Evolutionary conservation across 1,284 basidiomycete genomes (phyloP), one percentile per base, ranked within the genome.

Genomic region (Melampsora larici-populina): DNA sequence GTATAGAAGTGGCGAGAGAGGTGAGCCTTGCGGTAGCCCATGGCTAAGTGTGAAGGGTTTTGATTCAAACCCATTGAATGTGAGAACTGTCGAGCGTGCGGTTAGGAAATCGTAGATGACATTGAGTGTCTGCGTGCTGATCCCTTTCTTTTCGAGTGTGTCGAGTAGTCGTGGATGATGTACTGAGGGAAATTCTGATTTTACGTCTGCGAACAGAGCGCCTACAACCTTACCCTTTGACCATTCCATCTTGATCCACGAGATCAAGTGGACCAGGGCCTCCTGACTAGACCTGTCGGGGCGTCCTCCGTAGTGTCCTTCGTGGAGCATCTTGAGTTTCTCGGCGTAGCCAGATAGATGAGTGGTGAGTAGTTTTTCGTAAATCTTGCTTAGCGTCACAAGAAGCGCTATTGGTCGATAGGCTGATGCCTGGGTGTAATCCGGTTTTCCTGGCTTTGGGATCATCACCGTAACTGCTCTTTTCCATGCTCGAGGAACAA

Each of bases 401-500:
- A 70, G 49, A 21, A 70, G 49, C 4, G 48, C 13, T 4, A 70
- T 70, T 6, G 69, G 69, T 21, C 48, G 29, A 31, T 70, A 70
- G 5, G 48, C 49, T 7, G 8, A 6, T 9, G 69, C 46, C 21
- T 51, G 40, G 5, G 49, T 70, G 48, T 70, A 70, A 40, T 70
- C 29, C 6, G 69, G 49, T 55, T 58, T 51, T 18, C 49, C 69
- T 13, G 46, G 51, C 55, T 62, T 71, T 4, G 18, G 70, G 60
- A 72, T 72, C 33, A 72, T 72, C 17, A 62, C 58, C 2, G 60
- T 72, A 5, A 26, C 43, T 46, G 70, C 70, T 7, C 26, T 24
- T 40, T 72, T 72, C 70, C 70, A 72, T 2, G 31, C 36, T 1
- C 4, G 5, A 4, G 60, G 70, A 58, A 62, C 43, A n/a, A 18